These are phyloP conservation scores for Mycena pura DNA, from an alignment of 768 basidiomycete species.

Conservation along the genomic window DNA sequence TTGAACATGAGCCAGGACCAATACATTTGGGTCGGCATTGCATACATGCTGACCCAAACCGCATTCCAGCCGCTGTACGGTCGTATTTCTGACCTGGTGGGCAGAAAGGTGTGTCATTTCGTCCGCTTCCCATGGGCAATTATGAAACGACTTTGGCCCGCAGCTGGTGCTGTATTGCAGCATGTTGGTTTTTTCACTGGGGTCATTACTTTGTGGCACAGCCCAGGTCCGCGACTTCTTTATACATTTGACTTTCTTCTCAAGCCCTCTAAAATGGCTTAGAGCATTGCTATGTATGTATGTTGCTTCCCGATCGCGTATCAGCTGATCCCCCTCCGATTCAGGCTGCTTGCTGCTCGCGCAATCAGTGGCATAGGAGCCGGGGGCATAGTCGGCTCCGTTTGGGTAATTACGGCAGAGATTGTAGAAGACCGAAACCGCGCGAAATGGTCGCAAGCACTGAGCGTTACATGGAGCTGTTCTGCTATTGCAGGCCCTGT, in stretches of 20 bases:
- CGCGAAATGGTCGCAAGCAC: constrained; percentile 85
- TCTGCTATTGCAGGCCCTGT: constrained; percentile 86
- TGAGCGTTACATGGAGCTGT: constrained; percentile 86
- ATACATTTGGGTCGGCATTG: constrained; percentile 87
- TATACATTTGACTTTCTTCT: constrained; percentile 25
- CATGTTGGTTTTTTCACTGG: constrained; percentile 76
- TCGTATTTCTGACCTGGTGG: constrained; percentile 78
- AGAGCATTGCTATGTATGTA: constrained; percentile 48
- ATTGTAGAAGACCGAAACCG: constrained; percentile 74
- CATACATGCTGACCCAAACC: constrained; percentile 87
- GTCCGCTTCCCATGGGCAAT: not conserved
- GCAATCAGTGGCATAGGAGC: constrained; percentile 80
- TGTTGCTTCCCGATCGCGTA: not conserved
- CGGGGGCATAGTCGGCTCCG: constrained; percentile 84
- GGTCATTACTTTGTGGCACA: constrained; percentile 80
- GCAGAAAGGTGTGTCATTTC: constrained; percentile 66
- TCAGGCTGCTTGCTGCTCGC: constrained; percentile 35
- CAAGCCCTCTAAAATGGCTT: constrained; percentile 22
- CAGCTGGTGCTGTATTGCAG: constrained; percentile 76
- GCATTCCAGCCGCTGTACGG: constrained; percentile 87
- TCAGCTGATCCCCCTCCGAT: not conserved
- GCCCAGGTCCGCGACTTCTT: constrained; percentile 59
- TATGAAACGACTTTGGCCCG: not conserved
- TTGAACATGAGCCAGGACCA: constrained; percentile 71
- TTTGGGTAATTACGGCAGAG: constrained; percentile 88